A percentile compares a stretch with the other conserved stretches of the same genome.
These are phyloP conservation scores for Populus simonii DNA, from an alignment of 345 rosid genomes.

Conservation along the genomic window DNA sequence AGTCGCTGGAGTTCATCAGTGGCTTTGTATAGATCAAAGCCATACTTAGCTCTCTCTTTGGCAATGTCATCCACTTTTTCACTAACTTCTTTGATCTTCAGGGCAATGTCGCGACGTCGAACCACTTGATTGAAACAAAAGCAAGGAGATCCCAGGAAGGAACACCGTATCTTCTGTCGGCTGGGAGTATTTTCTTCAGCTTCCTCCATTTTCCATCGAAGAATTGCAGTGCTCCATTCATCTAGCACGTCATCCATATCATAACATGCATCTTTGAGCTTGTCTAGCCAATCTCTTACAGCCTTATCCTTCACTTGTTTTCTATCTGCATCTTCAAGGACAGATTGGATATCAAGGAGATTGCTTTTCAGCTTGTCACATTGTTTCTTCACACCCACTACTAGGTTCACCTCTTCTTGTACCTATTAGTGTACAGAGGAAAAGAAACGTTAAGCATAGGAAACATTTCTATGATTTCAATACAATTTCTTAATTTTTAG, in stretches of 20 bases:
- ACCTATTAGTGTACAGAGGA: too few species aligned
- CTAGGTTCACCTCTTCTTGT: not conserved
- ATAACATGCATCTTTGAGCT: constrained; percentile 14
- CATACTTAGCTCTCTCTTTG: too few species aligned
- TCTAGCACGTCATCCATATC: constrained; percentile 23
- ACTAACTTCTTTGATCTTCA: not conserved
- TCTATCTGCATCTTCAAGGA: constrained; percentile 22
- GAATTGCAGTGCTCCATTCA: constrained; percentile 19
- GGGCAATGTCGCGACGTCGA: not conserved
- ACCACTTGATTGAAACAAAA: not conserved
- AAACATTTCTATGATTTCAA: too few species aligned
- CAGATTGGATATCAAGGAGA: constrained; percentile 11
- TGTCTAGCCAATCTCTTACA: constrained; percentile 12
- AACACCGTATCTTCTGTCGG: not conserved
- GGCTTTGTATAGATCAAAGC: accelerated
- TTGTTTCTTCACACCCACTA: constrained; percentile 8
- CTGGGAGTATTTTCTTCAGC: not conserved
- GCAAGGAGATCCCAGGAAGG: not conserved
- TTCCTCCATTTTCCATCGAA: not conserved
- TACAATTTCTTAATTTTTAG: too few species aligned
- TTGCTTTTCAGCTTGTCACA: not conserved
- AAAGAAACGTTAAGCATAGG: too few species aligned
- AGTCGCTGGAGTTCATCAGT: too few species aligned
- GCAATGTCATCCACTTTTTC: too few species aligned
- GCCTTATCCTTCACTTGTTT: constrained; percentile 10